These are phyloP conservation scores for Linum usitatissimum DNA, from an alignment of 345 rosid genomes.

Conservation along the genomic window DNA sequence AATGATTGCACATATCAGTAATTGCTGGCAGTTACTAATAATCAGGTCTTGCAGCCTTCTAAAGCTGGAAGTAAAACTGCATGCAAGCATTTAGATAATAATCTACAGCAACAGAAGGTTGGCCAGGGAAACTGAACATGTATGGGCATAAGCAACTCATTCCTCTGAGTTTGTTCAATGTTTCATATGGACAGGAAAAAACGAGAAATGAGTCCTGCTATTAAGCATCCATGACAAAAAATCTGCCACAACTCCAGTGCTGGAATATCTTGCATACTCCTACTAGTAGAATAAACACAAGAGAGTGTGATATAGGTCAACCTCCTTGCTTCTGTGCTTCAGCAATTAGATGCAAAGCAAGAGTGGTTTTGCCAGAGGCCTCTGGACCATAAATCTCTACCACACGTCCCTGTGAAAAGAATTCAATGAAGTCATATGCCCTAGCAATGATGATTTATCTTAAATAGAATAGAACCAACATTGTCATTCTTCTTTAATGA, in stretches of 20 bases:
- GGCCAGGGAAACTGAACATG: not conserved
- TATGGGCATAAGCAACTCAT: not conserved
- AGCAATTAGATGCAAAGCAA: conserved; percentile 89
- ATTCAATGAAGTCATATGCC: conserved; percentile 14
- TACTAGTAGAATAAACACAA: too few relatives aligned
- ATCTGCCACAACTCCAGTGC: not conserved
- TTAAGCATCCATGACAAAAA: not conserved
- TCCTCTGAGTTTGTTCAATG: not conserved
- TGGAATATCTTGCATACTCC: not conserved
- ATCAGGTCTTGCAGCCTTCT: not conserved
- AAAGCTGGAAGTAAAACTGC: not conserved
- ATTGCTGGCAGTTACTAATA: not conserved
- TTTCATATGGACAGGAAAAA: not conserved
- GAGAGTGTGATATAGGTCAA: not conserved
- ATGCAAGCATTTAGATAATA: not conserved
- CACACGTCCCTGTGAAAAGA: conserved; percentile 68
- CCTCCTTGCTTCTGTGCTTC: conserved; percentile 99
- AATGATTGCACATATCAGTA: conserved; percentile 9
- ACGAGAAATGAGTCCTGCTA: not conserved
- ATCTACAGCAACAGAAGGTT: not conserved
- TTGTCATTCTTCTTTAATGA: not conserved
- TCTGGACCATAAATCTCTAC: conserved; percentile 97
- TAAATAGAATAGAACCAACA: not conserved
- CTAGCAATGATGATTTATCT: not conserved
- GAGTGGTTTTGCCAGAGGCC: conserved; percentile 99